These are phyloP conservation scores for Pleomassaria siparia DNA, from an alignment of 2,329 filamentous ascomycete genomes.

Conservation along the genomic window DNA sequence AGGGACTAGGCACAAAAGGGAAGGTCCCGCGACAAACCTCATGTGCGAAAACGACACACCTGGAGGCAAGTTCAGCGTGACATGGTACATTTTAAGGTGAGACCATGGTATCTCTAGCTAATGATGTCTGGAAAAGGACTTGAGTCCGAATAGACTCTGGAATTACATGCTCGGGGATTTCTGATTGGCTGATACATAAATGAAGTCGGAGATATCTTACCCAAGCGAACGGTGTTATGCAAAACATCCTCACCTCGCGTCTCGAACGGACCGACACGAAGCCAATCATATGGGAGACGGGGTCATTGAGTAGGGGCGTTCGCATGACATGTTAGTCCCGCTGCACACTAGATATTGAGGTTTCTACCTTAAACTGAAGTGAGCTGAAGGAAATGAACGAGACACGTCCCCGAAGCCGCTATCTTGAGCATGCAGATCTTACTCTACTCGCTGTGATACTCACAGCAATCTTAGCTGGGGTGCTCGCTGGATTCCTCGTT, in stretches of 20 bases:
- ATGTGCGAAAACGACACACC: constrained; percentile 2
- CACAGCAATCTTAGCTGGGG: no score
- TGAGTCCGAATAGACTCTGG: neutral
- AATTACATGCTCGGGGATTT: neutral
- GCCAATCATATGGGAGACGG: no score
- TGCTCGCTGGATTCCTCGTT: no score
- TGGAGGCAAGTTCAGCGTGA: neutral
- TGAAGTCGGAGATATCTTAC: neutral
- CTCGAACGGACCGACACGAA: neutral
- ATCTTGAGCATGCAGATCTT: no score
- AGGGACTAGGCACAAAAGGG: constrained; percentile 1
- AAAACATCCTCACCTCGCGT: neutral
- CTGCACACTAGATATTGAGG: no score
- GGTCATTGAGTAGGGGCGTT: no score
- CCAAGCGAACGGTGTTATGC: neutral
- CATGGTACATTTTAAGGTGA: neutral
- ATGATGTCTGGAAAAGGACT: neutral
- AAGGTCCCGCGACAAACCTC: constrained; percentile 1
- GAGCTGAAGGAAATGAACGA: no score
- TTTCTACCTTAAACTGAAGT: no score
- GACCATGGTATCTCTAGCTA: neutral
- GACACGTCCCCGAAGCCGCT: no score
- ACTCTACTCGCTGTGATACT: no score
- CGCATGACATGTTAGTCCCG: no score
- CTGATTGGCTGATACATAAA: constrained; percentile 1